A percentile compares a stretch with the other conserved stretches of the same genome.
Evolutionary conservation across 257 asterid genomes (phyloP).

Genomic region (Linaria vulgaris): DNA sequence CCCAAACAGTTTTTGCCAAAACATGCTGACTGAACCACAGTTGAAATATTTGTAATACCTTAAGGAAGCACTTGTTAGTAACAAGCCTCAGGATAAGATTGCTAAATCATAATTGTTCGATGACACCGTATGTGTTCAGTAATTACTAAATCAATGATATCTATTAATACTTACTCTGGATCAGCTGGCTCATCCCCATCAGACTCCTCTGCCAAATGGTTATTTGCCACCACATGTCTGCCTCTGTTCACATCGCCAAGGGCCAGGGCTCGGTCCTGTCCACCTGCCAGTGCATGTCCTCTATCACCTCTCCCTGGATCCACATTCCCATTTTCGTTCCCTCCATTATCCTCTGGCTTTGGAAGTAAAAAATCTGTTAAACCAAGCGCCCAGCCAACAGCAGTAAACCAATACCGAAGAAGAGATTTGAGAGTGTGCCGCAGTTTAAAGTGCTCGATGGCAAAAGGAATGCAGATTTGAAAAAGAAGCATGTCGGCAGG

Average conservation of each 20-base stretch:
- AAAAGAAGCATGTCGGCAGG: slow-evolving; percentile 98
- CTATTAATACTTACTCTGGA: slow-evolving; percentile 65
- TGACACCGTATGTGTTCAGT: background rate
- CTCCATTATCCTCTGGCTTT: slow-evolving; percentile 79
- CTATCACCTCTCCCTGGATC: slow-evolving; percentile 75
- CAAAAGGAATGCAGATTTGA: slow-evolving; percentile 98
- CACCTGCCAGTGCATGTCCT: slow-evolving; percentile 52
- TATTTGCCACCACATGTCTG: slow-evolving; percentile 47
- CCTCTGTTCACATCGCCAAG: slow-evolving; percentile 58
- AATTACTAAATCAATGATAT: background rate
- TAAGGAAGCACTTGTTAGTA: background rate
- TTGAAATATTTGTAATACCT: too few relatives aligned
- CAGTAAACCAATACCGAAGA: slow-evolving; percentile 95
- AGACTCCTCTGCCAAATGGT: slow-evolving; percentile 44
- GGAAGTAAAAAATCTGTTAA: slow-evolving; percentile 86
- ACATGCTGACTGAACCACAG: too few relatives aligned
- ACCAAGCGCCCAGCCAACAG: slow-evolving; percentile 96
- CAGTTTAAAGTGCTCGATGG: slow-evolving; percentile 90
- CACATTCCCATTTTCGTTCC: slow-evolving; percentile 69
- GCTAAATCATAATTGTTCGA: background rate
- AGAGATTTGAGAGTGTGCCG: slow-evolving; percentile 87
- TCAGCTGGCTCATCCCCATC: slow-evolving; percentile 69
- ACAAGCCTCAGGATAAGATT: background rate
- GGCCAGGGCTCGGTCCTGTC: slow-evolving; percentile 58
- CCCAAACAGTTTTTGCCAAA: too few relatives aligned